phyloP scores from a whole-genome alignment of 345 rosid species.

The Psidium guajava region DNA sequence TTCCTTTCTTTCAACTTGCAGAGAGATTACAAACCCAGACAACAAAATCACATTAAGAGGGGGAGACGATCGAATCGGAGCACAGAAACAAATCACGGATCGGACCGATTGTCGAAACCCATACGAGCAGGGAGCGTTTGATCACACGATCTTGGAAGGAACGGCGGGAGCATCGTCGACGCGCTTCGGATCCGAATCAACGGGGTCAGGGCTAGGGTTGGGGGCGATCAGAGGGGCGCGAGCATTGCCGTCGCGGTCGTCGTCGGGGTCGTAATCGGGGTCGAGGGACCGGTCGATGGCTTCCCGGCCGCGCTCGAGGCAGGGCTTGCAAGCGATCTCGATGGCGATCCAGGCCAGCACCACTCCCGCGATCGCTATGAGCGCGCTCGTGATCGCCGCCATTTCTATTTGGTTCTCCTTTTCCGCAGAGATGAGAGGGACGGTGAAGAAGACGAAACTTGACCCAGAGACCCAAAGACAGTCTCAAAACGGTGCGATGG shows the following conservation, averaged over 20 bases:
- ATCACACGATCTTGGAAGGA: conserved; percentile 15
- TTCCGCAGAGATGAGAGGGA: neutral
- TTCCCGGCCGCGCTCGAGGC: conserved; percentile 60
- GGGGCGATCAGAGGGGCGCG: conserved; percentile 34
- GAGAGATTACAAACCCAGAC: neutral
- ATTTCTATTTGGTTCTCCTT: neutral
- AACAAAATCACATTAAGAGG: neutral
- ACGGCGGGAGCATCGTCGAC: conserved; percentile 9
- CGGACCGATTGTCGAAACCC: neutral
- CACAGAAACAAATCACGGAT: neutral
- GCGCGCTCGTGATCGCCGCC: conserved; percentile 60
- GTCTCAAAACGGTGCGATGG: neutral
- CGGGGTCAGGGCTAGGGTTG: neutral
- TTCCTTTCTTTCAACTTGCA: neutral
- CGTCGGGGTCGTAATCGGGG: conserved; percentile 80
- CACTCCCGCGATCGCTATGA: conserved; percentile 61
- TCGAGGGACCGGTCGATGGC: conserved; percentile 74
- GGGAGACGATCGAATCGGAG: neutral
- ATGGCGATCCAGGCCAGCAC: conserved; percentile 70
- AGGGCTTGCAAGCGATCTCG: conserved; percentile 81
- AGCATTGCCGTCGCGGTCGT: conserved; percentile 3
- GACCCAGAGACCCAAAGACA: neutral
- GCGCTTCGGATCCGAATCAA: conserved; percentile 3
- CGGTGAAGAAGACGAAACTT: neutral
- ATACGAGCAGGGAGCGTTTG: neutral